Evolutionary conservation across 495 filamentous ascomycete species (phyloP), one percentile per base, ranked within the genome.

Genomic region (Penicillium nucicola): DNA sequence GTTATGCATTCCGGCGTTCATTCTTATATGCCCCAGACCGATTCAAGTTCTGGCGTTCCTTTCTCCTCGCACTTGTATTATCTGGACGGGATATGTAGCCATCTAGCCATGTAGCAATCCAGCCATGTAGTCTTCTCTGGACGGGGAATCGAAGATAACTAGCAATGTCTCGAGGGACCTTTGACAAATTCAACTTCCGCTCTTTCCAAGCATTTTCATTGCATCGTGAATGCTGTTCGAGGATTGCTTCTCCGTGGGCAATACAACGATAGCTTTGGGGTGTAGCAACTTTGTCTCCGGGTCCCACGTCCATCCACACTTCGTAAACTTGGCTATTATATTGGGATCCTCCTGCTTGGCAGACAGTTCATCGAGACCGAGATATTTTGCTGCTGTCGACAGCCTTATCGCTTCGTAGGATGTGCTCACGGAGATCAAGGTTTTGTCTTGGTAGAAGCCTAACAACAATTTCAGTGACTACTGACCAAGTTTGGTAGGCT

Each of bases 361-460:
- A 7, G 56, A 45, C 18, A 48, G 35, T 0, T 62, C 34, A 31
- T 74, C 68, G 37, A 80, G 66, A 5, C 77, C 77, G 8, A 81
- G 58, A 54, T 78, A 78, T 30, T 25, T 59, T 19, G 76, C 76
- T 15, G 72, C 75, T 15, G 61, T 56, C 17, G 65, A 61, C 14
- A 75, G 72, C 42, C 74, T 61, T 49, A 81, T 80, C 6, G 74
- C 65, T 38, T 74, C 72, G 61, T 79, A 81, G 15, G 72, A 71
- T 39, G 56, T 66, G 46, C 76, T 78, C 42, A 81, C 54, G 28
- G 74, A 65, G 42, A 65, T 66, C 50, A 78, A 66, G 5, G 77
- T 74, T 40, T 73, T 76, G 46, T 74, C 67, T 50, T 73, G 69
- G 50, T 76, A 79, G 47, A 74, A 69, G 13, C 59, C 74, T 70